These are phyloP conservation scores for Yamadazyma sp. DNA, from an alignment of 805 yeast genomes.

Conservation along the genomic window DNA sequence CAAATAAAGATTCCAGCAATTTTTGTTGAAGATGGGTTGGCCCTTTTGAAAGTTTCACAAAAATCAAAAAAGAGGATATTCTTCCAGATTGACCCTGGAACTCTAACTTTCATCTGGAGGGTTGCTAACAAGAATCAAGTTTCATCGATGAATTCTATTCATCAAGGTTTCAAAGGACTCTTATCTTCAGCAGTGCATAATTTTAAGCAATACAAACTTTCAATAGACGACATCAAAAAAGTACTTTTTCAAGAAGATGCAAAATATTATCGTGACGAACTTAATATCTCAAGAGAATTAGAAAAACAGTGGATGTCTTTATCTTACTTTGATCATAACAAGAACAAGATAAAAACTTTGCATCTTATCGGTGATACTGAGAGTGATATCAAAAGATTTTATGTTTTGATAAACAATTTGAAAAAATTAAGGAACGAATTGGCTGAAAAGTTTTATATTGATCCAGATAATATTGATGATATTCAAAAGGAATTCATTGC, in stretches of 20 bases:
- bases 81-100: conserved; percentile 52
- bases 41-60: conserved; percentile 66
- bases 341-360: conserved; percentile 67
- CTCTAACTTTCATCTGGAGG: conserved; percentile 11
- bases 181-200: conserved; percentile 1
- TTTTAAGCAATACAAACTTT: conserved; percentile 17
- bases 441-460: conserved; percentile 51
- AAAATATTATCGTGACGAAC: conserved; percentile 80
- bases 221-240: conserved; percentile 62
- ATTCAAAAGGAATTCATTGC: conserved; percentile 23
- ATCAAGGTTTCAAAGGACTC: conserved; percentile 3
- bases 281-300: conserved; percentile 64
- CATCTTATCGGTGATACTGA: conserved; percentile 72
- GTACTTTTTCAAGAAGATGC: conserved; percentile 70
- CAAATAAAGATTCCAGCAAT: conserved; percentile 40
- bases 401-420: conserved; percentile 53
- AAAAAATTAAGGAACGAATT: conserved; percentile 63
- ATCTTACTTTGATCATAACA: conserved; percentile 59
- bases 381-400: conserved; percentile 48
- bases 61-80: conserved; percentile 60
- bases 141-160: background rate
- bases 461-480: conserved; percentile 35
- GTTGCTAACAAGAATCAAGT: conserved; percentile 9
- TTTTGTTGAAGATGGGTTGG: conserved; percentile 54
- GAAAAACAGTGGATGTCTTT: conserved; percentile 77